Evolutionary conservation across 2,329 filamentous ascomycete species (phyloP).

Genomic region (Pseudopithomyces maydicus): DNA sequence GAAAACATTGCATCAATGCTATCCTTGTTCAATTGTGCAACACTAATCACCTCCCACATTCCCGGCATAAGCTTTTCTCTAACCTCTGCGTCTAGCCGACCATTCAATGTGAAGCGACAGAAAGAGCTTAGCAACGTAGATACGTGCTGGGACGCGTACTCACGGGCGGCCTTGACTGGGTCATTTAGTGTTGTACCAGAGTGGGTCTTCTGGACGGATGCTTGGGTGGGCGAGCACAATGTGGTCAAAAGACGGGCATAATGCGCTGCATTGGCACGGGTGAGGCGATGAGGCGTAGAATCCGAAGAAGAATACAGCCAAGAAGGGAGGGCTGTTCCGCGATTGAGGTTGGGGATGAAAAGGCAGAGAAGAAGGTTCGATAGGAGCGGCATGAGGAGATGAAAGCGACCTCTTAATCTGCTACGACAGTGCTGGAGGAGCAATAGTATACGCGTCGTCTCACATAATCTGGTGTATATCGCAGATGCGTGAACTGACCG

Average conservation of each 20-base stretch:
- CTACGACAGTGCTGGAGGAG: conserved; percentile 62
- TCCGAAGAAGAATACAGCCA: conserved; percentile 32
- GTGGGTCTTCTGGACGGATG: conserved; percentile 55
- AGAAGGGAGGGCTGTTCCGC: conserved; percentile 30
- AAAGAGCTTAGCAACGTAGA: conserved; percentile 64
- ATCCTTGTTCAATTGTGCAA: conserved; percentile 37
- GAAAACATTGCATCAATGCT: conserved; percentile 44
- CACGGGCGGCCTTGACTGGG: conserved; percentile 63
- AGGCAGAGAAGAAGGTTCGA: conserved; percentile 61
- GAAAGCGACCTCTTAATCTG: conserved; percentile 64
- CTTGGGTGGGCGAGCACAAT: conserved; percentile 65
- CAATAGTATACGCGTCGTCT: conserved; percentile 58
- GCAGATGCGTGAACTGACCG: conserved; percentile 34
- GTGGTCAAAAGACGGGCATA: conserved; percentile 63
- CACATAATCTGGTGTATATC: conserved; percentile 61
- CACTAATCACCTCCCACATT: conserved; percentile 47
- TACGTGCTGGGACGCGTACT: conserved; percentile 62
- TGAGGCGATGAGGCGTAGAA: conserved; percentile 28
- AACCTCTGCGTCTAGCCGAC: conserved; percentile 55
- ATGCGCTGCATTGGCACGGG: conserved; percentile 52
- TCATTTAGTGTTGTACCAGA: conserved; percentile 55
- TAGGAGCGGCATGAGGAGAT: conserved; percentile 61
- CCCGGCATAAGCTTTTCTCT: conserved; percentile 64
- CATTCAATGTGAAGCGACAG: conserved; percentile 57
- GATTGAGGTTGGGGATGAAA: conserved; percentile 53